Conservation (phyloP, 768 basidiomycete genomes). For the Pulveroboletus sp. region DNA sequence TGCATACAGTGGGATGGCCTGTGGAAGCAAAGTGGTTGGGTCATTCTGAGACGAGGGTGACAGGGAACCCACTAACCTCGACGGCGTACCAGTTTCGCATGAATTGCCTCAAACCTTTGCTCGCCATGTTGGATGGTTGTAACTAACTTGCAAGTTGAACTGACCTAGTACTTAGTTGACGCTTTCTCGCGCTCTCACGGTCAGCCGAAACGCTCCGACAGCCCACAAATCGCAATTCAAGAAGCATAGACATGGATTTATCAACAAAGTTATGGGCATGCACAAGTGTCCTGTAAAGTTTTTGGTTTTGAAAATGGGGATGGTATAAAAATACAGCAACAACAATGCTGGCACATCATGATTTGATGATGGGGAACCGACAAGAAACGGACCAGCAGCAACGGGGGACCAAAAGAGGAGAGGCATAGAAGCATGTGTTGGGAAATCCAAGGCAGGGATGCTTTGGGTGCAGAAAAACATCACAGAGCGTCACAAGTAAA, state of each 20-base stretch:
- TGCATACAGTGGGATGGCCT: slow-evolving; percentile 52
- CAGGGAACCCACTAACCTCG: slow-evolving; percentile 33
- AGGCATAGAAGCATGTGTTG: slow-evolving; percentile 24
- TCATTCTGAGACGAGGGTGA: background rate
- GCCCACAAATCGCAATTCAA: background rate
- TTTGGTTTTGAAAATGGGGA: slow-evolving; percentile 11
- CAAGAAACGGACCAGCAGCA: slow-evolving; percentile 21
- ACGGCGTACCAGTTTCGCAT: slow-evolving; percentile 45
- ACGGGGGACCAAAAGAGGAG: background rate
- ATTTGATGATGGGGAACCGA: slow-evolving; percentile 7
- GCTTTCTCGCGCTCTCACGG: slow-evolving; percentile 13
- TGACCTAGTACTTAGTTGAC: background rate
- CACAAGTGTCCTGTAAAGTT: slow-evolving; percentile 27
- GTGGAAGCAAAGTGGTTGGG: background rate
- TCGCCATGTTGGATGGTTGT: slow-evolving; percentile 23
- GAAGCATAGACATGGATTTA: slow-evolving; percentile 23
- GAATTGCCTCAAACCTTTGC: slow-evolving; percentile 24
- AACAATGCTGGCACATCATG: slow-evolving; percentile 27
- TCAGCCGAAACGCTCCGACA: slow-evolving; percentile 13
- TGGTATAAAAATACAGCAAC: slow-evolving; percentile 29
- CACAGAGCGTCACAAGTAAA: slow-evolving; percentile 26
- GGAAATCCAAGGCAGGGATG: slow-evolving; percentile 7
- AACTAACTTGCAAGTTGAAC: background rate
- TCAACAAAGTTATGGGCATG: slow-evolving; percentile 23
- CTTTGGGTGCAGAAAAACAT: slow-evolving; percentile 6